Percentiles rank a stretch among this genome's conserved stretches.
Evolutionary conservation across 768 basidiomycete genomes (phyloP).

Genomic region (Suillus luteus): DNA sequence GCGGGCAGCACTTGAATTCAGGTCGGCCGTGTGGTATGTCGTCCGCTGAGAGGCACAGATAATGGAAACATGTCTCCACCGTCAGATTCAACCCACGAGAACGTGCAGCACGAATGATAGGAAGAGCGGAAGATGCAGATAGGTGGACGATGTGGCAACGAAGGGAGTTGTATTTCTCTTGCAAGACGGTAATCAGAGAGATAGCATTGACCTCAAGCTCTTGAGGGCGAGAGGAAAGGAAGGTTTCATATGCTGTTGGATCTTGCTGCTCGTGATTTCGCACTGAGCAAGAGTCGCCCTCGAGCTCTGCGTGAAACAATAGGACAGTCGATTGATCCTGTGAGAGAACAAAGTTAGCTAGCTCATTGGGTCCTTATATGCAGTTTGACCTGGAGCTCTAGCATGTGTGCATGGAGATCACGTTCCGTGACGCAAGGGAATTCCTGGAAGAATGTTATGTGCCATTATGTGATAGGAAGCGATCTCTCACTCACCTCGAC

Average conservation of each 20-base stretch:
- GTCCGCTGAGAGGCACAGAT: conserved; percentile 76
- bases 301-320: conserved; percentile 93
- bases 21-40: conserved; percentile 74
- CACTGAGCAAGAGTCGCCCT: conserved; percentile 28
- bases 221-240: conserved; percentile 83
- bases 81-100: conserved; percentile 69
- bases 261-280: conserved; percentile 34
- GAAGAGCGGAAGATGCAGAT: conserved; percentile 82
- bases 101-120: conserved; percentile 70
- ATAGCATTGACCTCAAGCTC: conserved; percentile 83
- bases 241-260: conserved; percentile 71
- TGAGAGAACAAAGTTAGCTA: conserved; percentile 10
- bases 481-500: conserved; percentile 65
- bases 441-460: conserved; percentile 54
- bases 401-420: conserved; percentile 73
- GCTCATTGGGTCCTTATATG: conserved; percentile 10
- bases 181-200: conserved; percentile 67
- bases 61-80: conserved; percentile 98
- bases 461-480: conserved; percentile 13
- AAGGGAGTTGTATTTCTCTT: conserved; percentile 60
- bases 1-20: conserved; percentile 96
- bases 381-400: conserved; percentile 61
- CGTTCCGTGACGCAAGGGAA: conserved; percentile 82
- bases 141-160: conserved; percentile 96
- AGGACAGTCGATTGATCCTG: conserved; percentile 73